A percentile compares a stretch with the other conserved stretches of the same genome.
These are phyloP conservation scores for Penicillium palitans DNA, from an alignment of 2,329 filamentous ascomycete genomes.

Conservation along the genomic window DNA sequence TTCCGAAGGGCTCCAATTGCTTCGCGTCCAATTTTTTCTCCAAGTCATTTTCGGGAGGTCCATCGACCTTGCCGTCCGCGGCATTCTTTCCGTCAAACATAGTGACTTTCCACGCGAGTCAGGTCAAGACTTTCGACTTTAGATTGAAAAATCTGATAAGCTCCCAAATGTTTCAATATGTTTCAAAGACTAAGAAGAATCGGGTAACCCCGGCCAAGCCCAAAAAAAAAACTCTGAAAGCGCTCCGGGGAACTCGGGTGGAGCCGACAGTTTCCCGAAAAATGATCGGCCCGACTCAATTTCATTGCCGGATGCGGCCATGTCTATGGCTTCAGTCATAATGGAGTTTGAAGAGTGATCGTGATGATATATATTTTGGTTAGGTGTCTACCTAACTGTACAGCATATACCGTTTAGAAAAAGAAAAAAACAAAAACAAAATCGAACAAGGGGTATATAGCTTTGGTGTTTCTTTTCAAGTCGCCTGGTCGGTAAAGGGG, in stretches of 20 bases:
- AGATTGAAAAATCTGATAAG: neutral
- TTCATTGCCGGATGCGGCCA: constrained; percentile 3
- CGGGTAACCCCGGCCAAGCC: constrained; percentile 1
- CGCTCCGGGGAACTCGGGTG: constrained; percentile 7
- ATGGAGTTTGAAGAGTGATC: too few relatives aligned
- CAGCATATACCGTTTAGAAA: too few relatives aligned
- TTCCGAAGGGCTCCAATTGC: constrained; percentile 39
- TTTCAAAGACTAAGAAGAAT: neutral
- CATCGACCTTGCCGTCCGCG: constrained; percentile 14
- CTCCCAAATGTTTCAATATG: neutral
- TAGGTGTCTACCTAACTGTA: neutral
- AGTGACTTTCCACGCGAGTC: constrained; percentile 2
- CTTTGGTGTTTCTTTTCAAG: neutral
- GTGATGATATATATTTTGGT: neutral
- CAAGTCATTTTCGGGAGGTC: constrained; percentile 13
- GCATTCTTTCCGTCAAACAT: constrained; percentile 24
- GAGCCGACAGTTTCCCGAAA: constrained; percentile 8
- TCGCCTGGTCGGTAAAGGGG: neutral
- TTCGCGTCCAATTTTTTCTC: constrained; percentile 21
- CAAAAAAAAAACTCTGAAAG: constrained; percentile 9
- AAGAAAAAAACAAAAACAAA: neutral
- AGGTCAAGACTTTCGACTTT: neutral
- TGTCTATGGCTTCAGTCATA: neutral
- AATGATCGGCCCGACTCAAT: constrained; percentile 1
- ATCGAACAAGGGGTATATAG: neutral